Percentiles rank a stretch among this genome's conserved stretches.
Conservation (phyloP, 768 basidiomycete genomes). For the Podaxis rugospora region DNA sequence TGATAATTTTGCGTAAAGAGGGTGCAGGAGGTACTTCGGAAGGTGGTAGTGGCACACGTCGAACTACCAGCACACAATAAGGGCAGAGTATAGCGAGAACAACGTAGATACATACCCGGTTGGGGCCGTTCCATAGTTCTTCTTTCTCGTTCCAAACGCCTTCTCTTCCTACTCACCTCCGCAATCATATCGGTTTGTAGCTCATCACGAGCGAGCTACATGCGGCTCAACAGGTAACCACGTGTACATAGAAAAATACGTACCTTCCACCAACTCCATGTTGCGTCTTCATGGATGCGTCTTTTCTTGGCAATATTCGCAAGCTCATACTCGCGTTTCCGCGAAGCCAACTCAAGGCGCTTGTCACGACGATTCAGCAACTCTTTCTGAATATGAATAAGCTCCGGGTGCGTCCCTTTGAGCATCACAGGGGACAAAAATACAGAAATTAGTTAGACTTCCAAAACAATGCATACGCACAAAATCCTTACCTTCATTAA, state of each 20-base stretch:
- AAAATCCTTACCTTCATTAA: conserved; percentile 57
- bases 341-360: conserved; percentile 75
- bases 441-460: not conserved
- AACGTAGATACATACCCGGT: conserved; percentile 47
- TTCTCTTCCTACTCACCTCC: conserved; percentile 81
- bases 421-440: not conserved
- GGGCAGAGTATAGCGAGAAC: not conserved
- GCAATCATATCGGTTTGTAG: conserved; percentile 86
- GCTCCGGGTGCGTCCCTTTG: conserved; percentile 81
- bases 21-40: conserved; percentile 45
- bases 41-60: conserved; percentile 55
- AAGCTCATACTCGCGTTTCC: conserved; percentile 66
- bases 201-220: conserved; percentile 69
- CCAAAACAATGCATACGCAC: conserved; percentile 19
- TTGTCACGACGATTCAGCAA: conserved; percentile 76
- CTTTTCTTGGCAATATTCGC: conserved; percentile 57
- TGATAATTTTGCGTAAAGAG: conserved; percentile 63
- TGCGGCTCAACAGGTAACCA: not conserved
- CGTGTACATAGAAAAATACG: conserved; percentile 6
- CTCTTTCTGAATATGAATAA: conserved; percentile 76
- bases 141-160: conserved; percentile 82
- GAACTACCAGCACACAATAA: conserved; percentile 28
- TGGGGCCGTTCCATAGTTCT: conserved; percentile 73
- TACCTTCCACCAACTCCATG: conserved; percentile 94
- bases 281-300: conserved; percentile 65